These are phyloP conservation scores for Malbranchea zuffiana DNA, from an alignment of 2,329 filamentous ascomycete species.

Conservation along the genomic window DNA sequence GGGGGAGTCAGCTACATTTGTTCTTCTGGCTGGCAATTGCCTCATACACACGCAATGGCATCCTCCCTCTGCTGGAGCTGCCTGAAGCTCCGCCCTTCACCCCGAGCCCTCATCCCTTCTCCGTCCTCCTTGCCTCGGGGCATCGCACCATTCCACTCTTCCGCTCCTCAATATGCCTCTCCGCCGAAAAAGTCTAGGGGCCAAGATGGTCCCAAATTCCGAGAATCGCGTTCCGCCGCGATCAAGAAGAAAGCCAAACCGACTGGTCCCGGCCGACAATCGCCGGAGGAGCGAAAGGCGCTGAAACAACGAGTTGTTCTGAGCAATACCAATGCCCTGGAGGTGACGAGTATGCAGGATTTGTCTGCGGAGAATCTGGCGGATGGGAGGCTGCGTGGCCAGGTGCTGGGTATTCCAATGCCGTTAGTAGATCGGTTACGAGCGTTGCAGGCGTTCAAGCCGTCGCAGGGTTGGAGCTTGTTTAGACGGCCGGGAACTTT, in stretches of 20 bases:
- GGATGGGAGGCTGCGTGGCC: slow-evolving; percentile 47
- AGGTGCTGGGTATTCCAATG: slow-evolving; percentile 59
- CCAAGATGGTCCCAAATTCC: slow-evolving; percentile 24
- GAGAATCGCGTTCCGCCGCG: slow-evolving; percentile 30
- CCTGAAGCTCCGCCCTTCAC: slow-evolving; percentile 39
- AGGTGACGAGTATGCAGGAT: slow-evolving; percentile 57
- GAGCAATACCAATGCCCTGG: slow-evolving; percentile 85
- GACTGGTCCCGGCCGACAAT: slow-evolving; percentile 44
- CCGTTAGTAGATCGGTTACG: slow-evolving; percentile 67
- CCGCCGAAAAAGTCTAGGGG: slow-evolving; percentile 38
- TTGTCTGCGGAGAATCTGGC: slow-evolving; percentile 47
- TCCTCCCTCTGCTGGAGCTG: slow-evolving; percentile 50
- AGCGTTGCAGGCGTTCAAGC: slow-evolving; percentile 81
- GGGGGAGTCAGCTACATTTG: no score
- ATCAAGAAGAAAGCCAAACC: slow-evolving; percentile 36
- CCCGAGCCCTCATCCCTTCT: slow-evolving; percentile 26
- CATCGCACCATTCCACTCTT: slow-evolving; percentile 39
- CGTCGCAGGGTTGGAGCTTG: slow-evolving; percentile 74
- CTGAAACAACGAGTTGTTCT: slow-evolving; percentile 80
- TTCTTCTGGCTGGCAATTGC: slow-evolving; percentile 5
- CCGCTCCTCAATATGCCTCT: slow-evolving; percentile 28
- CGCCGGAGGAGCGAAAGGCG: slow-evolving; percentile 72
- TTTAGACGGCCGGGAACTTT: slow-evolving; percentile 74
- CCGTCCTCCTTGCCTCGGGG: slow-evolving; percentile 37
- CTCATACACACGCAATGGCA: slow-evolving; percentile 36